phyloP scores from a whole-genome alignment of 2,329 filamentous ascomycete genomes.

The Venturia nashicola region DNA sequence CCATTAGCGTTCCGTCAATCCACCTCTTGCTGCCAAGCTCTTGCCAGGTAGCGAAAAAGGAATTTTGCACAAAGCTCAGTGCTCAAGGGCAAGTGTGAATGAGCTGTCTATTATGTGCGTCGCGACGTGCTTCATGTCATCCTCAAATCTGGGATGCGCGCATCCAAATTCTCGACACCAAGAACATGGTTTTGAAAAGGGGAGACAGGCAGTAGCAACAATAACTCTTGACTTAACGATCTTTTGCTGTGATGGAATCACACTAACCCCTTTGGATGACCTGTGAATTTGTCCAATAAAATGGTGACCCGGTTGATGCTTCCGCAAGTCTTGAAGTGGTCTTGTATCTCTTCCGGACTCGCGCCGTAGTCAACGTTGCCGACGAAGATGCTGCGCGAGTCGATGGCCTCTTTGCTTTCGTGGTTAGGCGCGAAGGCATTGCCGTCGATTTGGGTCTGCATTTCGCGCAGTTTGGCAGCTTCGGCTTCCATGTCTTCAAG shows the following conservation, averaged over 20 bases:
- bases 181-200: not conserved
- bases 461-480: conserved; percentile 40
- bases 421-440: conserved; percentile 37
- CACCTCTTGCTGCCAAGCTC: conserved; percentile 39
- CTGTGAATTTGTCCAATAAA: conserved; percentile 93
- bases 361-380: conserved; percentile 98
- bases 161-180: not conserved
- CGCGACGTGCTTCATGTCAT: not conserved
- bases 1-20: conserved; percentile 30
- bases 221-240: conserved; percentile 6
- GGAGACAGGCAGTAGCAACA: not conserved
- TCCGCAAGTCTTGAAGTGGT: conserved; percentile 93
- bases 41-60: conserved; percentile 44
- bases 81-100: conserved; percentile 12
- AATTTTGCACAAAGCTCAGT: not conserved
- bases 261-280: conserved; percentile 94
- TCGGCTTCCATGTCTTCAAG: conserved; percentile 48
- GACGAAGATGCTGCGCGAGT: conserved; percentile 92
- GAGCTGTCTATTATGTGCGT: not conserved
- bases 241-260: conserved; percentile 5
- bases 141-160: not conserved
- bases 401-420: conserved; percentile 92
- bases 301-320: conserved; percentile 98
- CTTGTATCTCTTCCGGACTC: conserved; percentile 94
- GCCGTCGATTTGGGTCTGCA: conserved; percentile 59